Evolutionary conservation across 1,284 basidiomycete genomes (phyloP).

Genomic region (Austroboletus novae-zelandiae): DNA sequence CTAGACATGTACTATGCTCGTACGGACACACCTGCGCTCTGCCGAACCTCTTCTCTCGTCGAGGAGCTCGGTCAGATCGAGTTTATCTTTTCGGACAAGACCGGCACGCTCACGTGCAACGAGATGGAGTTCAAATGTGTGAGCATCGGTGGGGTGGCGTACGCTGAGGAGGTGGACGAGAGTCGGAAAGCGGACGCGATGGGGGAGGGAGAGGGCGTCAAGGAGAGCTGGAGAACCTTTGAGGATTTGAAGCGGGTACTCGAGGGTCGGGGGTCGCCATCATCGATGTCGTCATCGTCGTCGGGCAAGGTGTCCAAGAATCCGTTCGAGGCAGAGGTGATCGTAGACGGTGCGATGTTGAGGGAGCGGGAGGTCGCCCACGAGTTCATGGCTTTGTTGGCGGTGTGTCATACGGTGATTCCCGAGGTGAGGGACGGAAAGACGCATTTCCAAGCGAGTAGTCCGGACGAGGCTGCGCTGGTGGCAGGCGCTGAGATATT

Average conservation of each 20-base stretch:
- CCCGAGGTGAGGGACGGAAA: conserved; percentile 89
- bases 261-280: conserved; percentile 25
- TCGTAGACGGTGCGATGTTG: conserved; percentile 8
- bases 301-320: conserved; percentile 17
- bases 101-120: conserved; percentile 94
- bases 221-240: conserved; percentile 77
- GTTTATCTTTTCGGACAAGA: conserved; percentile 99
- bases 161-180: conserved; percentile 82
- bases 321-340: conserved; percentile 18
- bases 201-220: conserved; percentile 46
- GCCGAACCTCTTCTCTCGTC: conserved; percentile 94
- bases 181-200: conserved; percentile 61
- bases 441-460: conserved; percentile 96
- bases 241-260: conserved; percentile 63
- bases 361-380: conserved; percentile 59
- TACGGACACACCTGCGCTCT: conserved; percentile 95
- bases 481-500: conserved; percentile 97
- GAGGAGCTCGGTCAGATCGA: conserved; percentile 99
- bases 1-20: conserved; percentile 94
- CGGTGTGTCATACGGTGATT: conserved; percentile 98
- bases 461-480: conserved; percentile 98
- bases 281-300: background rate
- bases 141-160: conserved; percentile 85
- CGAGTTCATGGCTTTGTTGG: conserved; percentile 89
- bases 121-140: conserved; percentile 98